Evolutionary conservation across 768 basidiomycete species (phyloP), one percentile per base, ranked within the genome.

Genomic region (Russula abietina): DNA sequence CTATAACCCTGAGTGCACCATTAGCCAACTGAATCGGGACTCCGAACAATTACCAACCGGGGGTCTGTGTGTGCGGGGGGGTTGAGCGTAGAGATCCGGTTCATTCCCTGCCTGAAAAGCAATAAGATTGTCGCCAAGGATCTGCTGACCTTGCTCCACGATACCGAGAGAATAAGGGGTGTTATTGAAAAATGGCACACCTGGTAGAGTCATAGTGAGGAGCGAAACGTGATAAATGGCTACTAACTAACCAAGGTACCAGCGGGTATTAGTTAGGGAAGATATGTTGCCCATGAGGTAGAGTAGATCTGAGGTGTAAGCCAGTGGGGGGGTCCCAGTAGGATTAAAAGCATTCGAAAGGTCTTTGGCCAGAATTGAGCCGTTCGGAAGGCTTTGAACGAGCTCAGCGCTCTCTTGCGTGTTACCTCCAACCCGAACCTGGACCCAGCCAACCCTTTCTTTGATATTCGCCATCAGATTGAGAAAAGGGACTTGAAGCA

Each of bases 401-500:
- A 83, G 71, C 4, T 73, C 72, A 7, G 77, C 86, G 3, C 76
- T 80, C 59, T 93, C 91, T 70, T 92, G 91, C 0, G 87, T 85
- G 73, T 92, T 92, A 51, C 90, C 90, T 28, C 91, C 90, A 1
- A 92, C 77, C 55, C 90, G 83, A n/a, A 91, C 73, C 14, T 79
- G 73, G 8, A 89, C 82, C 1, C 73, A 69, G 3, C 89, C 89
- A 3, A 82, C 81, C 30, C 91, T 80, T 67, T 82, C 77, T 53
- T 77, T 77, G n/a, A 93, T 75, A 65, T 88, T 87, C 5, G 83
- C 78, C 78, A 93, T 83, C 33, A 91, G 77, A 70, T 93, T 92
- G n/a, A 91, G 80, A 75, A 91, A 90, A 0, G 85, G 80, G 43
- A 86, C 80, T 51, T 81, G 77, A 16, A 85, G 68, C 26, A 78